These are phyloP conservation scores for Choanephora cucurbitarum DNA, from an alignment of 371 early-diverging fungal genomes.

Conservation along the genomic window DNA sequence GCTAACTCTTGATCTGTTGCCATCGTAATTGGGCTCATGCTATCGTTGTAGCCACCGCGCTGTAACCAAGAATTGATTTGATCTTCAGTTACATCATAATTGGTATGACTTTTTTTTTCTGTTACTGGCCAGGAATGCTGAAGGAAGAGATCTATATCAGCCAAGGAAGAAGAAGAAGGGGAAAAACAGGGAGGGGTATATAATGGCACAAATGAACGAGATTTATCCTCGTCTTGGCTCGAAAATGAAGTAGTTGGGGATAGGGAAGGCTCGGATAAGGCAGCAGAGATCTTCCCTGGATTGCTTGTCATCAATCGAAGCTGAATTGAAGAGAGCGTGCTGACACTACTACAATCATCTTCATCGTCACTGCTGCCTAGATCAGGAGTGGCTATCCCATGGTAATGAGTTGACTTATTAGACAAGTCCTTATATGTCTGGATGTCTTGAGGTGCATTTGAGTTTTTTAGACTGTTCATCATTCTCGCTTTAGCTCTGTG, in stretches of 20 bases:
- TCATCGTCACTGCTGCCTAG: constrained; percentile 5
- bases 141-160: constrained; percentile 14
- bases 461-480: constrained; percentile 23
- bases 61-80: constrained; percentile 34
- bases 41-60: constrained; percentile 20
- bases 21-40: constrained; percentile 23
- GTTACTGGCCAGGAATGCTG: not conserved
- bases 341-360: constrained; percentile 27
- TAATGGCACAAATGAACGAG: constrained; percentile 9
- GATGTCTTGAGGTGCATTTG: constrained; percentile 17
- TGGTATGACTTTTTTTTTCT: not conserved
- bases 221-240: not conserved
- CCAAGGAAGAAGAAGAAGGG: constrained; percentile 6
- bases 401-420: not conserved
- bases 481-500: constrained; percentile 19
- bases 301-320: constrained; percentile 19
- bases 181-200: constrained; percentile 11
- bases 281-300: constrained; percentile 19
- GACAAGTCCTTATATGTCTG: constrained; percentile 22
- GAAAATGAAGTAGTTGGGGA: constrained; percentile 7
- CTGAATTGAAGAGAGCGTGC: constrained; percentile 10
- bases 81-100: constrained; percentile 29
- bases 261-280: constrained; percentile 1
- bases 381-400: not conserved
- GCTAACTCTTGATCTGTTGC: constrained; percentile 36